Evolutionary conservation across 2,329 filamentous ascomycete genomes (phyloP), one percentile per base, ranked within the genome.

Genomic region (Colletotrichum ledebouriae): DNA sequence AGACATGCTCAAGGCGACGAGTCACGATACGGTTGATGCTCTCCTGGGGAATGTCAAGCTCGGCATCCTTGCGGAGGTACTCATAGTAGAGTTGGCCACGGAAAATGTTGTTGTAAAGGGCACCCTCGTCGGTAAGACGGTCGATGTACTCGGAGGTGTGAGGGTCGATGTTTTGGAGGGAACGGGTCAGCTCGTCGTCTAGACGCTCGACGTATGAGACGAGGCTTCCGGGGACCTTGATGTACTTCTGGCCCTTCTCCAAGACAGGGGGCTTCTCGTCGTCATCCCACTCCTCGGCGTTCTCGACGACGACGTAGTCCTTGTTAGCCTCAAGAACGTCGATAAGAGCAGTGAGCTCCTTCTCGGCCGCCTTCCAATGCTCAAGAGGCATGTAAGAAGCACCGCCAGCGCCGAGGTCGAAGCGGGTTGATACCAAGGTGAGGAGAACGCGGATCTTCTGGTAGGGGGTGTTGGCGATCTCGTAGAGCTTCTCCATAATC

Each of bases 121-220:
- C 85, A 71, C 91, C 92, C 84, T 99, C 96, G 75, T 99, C 96
- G 63, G 92, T 92, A 69, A 99, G 84, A 67, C 97, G 90, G 79
- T 99, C 96, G 71, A 99, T 97, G 78, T 99, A 99, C 83, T 99
- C 96, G 34, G 96, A 96, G 46, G 96, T 99, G 83, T 99, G 96
- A 65, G 96, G 97, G 79, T 99, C 96, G 76, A 99, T 98, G 81
- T 91, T 93, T 82, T 99, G 96, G 59, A 99, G 87, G n/a, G 96
- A 98, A 75, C 96, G 91, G 70, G 93, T 97, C 72, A 99, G 92
- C 84, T 99, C 97, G 76, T 99, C 96, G 76, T 99, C 96, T 20
- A 99, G 88, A 77, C 96, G 89, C 86, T 99, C 96, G 37, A 97
- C 89, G 77, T 95, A 97, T 0, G 96, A 98, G 52, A 98, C 93